Percentiles rank a stretch among this genome's conserved stretches.
Evolutionary conservation across 75 land plant species (phyloP).

Genomic region (Ceratopteris richardii): DNA sequence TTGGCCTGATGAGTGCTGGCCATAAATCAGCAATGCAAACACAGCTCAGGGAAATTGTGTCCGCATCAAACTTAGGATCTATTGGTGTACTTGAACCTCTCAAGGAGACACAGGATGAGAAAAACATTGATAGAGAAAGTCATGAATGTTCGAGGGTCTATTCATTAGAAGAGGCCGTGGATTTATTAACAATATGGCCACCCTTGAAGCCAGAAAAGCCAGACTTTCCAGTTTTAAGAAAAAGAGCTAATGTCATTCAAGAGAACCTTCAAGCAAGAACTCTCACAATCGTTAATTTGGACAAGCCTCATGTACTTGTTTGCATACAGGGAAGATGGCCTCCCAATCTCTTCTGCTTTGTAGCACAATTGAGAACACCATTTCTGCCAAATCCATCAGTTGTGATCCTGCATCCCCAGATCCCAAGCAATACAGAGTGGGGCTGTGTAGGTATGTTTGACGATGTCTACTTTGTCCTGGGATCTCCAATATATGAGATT

Average conservation of each 20-base stretch:
- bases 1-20: constrained; percentile 4
- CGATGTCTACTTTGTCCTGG: constrained; percentile 33
- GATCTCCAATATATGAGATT: constrained; percentile 43
- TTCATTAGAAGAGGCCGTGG: constrained; percentile 34
- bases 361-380: constrained; percentile 27
- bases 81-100: not conserved
- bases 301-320: constrained; percentile 25
- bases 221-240: constrained; percentile 26
- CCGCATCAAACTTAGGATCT: not conserved
- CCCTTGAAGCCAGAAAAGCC: constrained; percentile 27
- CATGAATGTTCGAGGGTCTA: not conserved
- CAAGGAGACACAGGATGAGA: not conserved
- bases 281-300: constrained; percentile 15
- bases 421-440: constrained; percentile 27
- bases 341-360: constrained; percentile 31
- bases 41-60: constrained; percentile 6
- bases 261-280: constrained; percentile 24
- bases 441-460: constrained; percentile 45
- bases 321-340: constrained; percentile 47
- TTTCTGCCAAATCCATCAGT: constrained; percentile 23
- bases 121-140: not conserved
- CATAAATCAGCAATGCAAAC: constrained; percentile 4
- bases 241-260: constrained; percentile 14
- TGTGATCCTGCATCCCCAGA: constrained; percentile 34
- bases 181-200: constrained; percentile 38